These are phyloP conservation scores for Cutaneotrichosporon sp. DNA, from an alignment of 1,284 basidiomycete species.

Conservation along the genomic window DNA sequence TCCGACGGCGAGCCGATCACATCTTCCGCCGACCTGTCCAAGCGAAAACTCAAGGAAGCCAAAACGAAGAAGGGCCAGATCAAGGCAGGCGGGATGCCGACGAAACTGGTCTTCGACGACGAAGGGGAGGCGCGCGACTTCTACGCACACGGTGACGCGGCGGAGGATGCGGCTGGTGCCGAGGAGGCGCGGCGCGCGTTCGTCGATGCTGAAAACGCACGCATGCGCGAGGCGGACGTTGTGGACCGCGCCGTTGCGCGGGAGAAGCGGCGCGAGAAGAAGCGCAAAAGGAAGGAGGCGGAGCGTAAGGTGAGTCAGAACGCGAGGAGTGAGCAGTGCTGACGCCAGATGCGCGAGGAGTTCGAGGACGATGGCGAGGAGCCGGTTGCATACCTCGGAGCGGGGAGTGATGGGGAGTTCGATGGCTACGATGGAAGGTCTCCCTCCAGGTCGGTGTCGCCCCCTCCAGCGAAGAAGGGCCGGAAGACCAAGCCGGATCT, in stretches of 20 bases:
- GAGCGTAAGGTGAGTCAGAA: slow-evolving; percentile 58
- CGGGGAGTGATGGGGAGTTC: slow-evolving; percentile 7
- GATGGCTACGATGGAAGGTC: slow-evolving; percentile 11
- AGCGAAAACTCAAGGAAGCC: slow-evolving; percentile 65
- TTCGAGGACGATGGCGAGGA: slow-evolving; percentile 12
- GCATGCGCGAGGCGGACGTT: slow-evolving; percentile 66
- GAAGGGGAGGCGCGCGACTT: slow-evolving; percentile 71
- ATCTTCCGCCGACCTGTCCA: slow-evolving; percentile 52
- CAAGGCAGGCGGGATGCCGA: slow-evolving; percentile 57
- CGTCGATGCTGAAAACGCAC: slow-evolving; percentile 65
- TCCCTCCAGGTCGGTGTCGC: slow-evolving; percentile 9
- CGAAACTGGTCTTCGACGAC: slow-evolving; percentile 76
- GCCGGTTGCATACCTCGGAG: slow-evolving; percentile 13
- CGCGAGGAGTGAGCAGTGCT: not conserved
- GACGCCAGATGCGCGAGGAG: slow-evolving; percentile 8
- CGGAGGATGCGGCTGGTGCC: slow-evolving; percentile 61
- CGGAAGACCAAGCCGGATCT: slow-evolving; percentile 8
- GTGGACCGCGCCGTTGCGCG: slow-evolving; percentile 74
- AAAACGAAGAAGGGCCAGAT: slow-evolving; percentile 71
- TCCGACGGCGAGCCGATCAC: slow-evolving; percentile 40
- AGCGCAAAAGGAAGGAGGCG: slow-evolving; percentile 77
- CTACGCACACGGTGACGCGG: slow-evolving; percentile 68
- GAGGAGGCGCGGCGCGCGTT: slow-evolving; percentile 65
- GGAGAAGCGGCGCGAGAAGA: slow-evolving; percentile 81
- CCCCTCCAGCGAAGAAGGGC: slow-evolving; percentile 17